Conservation (phyloP, 2,329 filamentous ascomycete species). For the Colletotrichum cereale region DNA sequence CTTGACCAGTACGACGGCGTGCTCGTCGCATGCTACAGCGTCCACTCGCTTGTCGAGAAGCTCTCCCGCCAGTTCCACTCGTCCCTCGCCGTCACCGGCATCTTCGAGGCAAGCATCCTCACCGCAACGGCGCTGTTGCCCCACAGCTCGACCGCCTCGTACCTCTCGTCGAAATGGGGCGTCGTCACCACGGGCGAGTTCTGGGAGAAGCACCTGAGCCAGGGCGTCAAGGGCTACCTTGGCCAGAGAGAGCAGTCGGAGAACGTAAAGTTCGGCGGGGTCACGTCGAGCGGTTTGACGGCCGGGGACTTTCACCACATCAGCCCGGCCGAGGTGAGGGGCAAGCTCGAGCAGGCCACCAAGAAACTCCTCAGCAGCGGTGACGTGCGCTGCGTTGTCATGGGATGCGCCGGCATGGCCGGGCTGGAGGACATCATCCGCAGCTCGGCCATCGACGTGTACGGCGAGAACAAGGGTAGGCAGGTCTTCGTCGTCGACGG, state of each 20-base stretch:
- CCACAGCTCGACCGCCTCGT: constrained; percentile 43
- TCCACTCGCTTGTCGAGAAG: constrained; percentile 79
- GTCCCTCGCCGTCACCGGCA: constrained; percentile 75
- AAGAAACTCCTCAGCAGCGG: constrained; percentile 70
- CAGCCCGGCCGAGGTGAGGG: constrained; percentile 71
- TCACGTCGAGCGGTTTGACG: constrained; percentile 83
- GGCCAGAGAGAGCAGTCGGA: constrained; percentile 57
- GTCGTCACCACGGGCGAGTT: constrained; percentile 90
- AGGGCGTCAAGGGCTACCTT: constrained; percentile 75
- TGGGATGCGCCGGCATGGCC: constrained; percentile 94
- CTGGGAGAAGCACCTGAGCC: constrained; percentile 80
- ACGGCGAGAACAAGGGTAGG: constrained; percentile 69
- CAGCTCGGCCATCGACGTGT: constrained; percentile 72
- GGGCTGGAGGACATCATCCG: constrained; percentile 84
- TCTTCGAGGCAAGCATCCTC: constrained; percentile 87
- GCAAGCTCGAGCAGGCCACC: constrained; percentile 78
- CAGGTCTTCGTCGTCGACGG: constrained; percentile 82
- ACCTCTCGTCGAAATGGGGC: constrained; percentile 71
- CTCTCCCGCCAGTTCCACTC: constrained; percentile 56
- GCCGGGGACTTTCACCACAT: constrained; percentile 84
- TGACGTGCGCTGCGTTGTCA: constrained; percentile 76
- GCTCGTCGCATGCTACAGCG: constrained; percentile 89
- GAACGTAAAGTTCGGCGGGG: constrained; percentile 76
- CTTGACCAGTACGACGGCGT: constrained; percentile 76
- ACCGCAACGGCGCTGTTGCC: constrained; percentile 68